Evolutionary conservation across 345 rosid species (phyloP), one percentile per base, ranked within the genome.

Genomic region (Lepidium didymum): DNA sequence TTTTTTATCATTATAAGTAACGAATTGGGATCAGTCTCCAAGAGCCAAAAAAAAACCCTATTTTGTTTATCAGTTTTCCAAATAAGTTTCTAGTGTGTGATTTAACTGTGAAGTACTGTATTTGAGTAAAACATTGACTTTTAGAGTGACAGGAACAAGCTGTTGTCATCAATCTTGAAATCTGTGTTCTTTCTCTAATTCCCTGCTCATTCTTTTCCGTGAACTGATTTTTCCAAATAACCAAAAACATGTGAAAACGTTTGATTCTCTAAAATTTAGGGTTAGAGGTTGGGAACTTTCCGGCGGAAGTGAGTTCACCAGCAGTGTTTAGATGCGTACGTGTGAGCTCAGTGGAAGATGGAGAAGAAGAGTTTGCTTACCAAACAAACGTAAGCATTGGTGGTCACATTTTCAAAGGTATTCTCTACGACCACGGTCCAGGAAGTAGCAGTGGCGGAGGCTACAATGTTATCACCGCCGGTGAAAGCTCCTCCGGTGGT

Each of bases 401-500:
- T 47, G 92, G 92, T 15, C 87, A 80, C 70, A 47, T 86, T 8
- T 86, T 86, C 60, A 86, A 84, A 71, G 92, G 92, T 43, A 78
- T 86, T 75, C 84, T 86, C 14, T 84, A 86, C 53, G 86, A 84
- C 68, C 85, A 81, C 27, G 89, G 91, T 45, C 72, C 79, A 21
- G 81, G 77, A 31, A 69, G 55, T 53, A 70, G 62, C 35, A 13
- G 55, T 50, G 25, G 66, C 11, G 56, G 55, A 1, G 62, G 46
- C 35, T 67, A 75, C 53, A 75, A 45, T 13, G 64, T 53, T 16
- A 38, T 44, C 4, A 15, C 69, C n/a, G 57, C 57, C 0, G 74
- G 78, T 45, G 78, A 57, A 19, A 63, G 80, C 25, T 64, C 74
- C 10, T 79, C 80, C 31, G 67, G 67, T n/a, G 64, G 64, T 3